A percentile compares a stretch with the other conserved stretches of the same genome.
These are phyloP conservation scores for Monosporascus ibericus DNA, from an alignment of 2,329 filamentous ascomycete species.

Conservation along the genomic window DNA sequence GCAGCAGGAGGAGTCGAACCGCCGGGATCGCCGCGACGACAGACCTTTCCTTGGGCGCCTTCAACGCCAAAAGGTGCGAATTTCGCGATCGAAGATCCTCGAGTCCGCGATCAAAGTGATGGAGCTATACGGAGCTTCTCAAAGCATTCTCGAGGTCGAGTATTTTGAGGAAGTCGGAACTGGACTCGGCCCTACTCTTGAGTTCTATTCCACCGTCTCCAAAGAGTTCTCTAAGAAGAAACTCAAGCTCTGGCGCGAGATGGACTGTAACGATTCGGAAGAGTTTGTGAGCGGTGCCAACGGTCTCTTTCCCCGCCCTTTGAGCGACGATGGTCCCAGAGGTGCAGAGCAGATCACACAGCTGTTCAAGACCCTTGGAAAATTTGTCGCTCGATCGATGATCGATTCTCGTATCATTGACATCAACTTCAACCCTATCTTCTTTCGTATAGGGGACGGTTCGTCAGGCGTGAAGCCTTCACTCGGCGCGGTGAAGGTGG, in stretches of 20 bases:
- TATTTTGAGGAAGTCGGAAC: constrained; percentile 99
- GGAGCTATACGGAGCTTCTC: constrained; percentile 95
- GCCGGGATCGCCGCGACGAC: constrained; percentile 82
- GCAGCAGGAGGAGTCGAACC: constrained; percentile 72
- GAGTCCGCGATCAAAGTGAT: constrained; percentile 98
- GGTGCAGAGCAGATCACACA: constrained; percentile 84
- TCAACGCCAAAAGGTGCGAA: constrained; percentile 96
- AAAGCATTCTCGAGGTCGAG: constrained; percentile 93
- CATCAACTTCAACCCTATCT: constrained; percentile 92
- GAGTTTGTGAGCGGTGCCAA: constrained; percentile 81
- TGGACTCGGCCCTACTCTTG: constrained; percentile 86
- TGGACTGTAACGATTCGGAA: constrained; percentile 63
- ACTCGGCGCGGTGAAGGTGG: constrained; percentile 79
- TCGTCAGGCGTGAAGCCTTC: constrained; percentile 67
- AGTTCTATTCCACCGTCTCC: constrained; percentile 97
- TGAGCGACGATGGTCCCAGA: constrained; percentile 75
- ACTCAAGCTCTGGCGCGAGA: constrained; percentile 92
- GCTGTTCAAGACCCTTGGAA: constrained; percentile 88
- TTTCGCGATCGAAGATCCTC: constrained; percentile 87
- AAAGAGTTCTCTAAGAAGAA: constrained; percentile 98
- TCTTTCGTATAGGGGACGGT: constrained; percentile 86
- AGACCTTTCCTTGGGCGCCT: constrained; percentile 84
- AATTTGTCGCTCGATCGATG: constrained; percentile 97
- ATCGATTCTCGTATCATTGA: constrained; percentile 97
- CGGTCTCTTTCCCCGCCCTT: constrained; percentile 86